Conservation (phyloP, 2,329 filamentous ascomycete species). For the Verticillium klebahnii region DNA sequence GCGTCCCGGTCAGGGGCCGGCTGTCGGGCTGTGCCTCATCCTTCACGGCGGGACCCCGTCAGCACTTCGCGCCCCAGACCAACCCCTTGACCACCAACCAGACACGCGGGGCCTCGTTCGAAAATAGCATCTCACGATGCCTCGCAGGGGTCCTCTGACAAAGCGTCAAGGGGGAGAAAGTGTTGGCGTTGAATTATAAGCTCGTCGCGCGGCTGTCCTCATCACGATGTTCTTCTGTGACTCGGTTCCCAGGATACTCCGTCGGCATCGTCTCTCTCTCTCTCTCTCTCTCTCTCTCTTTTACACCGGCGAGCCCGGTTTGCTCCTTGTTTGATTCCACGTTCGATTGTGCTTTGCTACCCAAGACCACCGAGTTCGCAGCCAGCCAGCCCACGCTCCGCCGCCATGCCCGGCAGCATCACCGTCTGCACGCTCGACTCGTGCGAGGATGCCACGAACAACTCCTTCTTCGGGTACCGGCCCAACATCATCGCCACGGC, state of each 20-base stretch:
- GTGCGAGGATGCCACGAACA: neutral
- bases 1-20: neutral
- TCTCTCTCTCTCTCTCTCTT: neutral
- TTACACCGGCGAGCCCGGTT: neutral
- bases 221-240: neutral
- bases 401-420: neutral
- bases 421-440: neutral
- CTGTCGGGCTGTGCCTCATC: neutral
- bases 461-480: slow-evolving; percentile 17
- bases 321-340: neutral
- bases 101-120: neutral
- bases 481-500: slow-evolving; percentile 10
- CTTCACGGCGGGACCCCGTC: neutral
- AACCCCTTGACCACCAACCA: neutral
- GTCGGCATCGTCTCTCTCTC: neutral
- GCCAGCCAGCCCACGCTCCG: neutral
- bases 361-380: neutral
- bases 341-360: too few species aligned
- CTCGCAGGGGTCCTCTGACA: neutral
- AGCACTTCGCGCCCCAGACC: neutral
- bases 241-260: neutral
- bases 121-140: neutral
- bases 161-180: neutral
- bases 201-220: neutral
- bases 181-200: neutral